Evolutionary conservation across 495 filamentous ascomycete genomes (phyloP), one percentile per base, ranked within the genome.

Genomic region (Geopyxis carbonaria): DNA sequence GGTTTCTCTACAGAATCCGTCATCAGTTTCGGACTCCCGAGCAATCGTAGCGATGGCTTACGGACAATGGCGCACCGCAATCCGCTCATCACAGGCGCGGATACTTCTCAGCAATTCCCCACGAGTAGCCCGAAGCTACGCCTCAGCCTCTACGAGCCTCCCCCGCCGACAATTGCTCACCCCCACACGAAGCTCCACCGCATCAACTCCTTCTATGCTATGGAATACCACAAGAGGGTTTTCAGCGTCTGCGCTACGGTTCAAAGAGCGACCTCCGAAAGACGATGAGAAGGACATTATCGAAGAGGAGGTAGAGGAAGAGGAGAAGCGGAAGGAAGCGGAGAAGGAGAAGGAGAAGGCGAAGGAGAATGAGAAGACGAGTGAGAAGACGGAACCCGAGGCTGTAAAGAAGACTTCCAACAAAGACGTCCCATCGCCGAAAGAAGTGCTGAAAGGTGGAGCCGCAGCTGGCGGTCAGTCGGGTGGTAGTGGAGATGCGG

Each of bases 301-400:
- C 9, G 49, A 54, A 5, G 51, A 49, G 27, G 49, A 53, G 20
- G 30, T 44, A 16, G 45, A 45, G 22, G 41, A 53, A 27, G 45
- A 46, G 19, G 9, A 11, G 7, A 38, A 43, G 22, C 45, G 34
- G 4, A 53, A 45, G 28, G 36, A 38, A 20, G 20, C 32, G 38
- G 35, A 31, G 14, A 41, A 41, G 28, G 18, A 41, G 27, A 41
- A 41, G 38, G 18, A 13, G 7, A n/a, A 2, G 13, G 27, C 15
- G 27, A 15, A 30, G 27, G 36, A 22, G 22, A 41, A 46, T 29
- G 36, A 47, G n/a, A 33, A 44, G 15, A 40, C 22, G n/a, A 14
- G 22, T 4, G 31, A 31, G 5, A 54, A 53, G 32, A 34, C 35
- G 10, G 50, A 53, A 34, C 25, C 13, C 7, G 25, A 28, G 7